Base-by-base conservation (phyloP, 1,284 basidiomycete species). In the Boletus albobrunnescens region DNA sequence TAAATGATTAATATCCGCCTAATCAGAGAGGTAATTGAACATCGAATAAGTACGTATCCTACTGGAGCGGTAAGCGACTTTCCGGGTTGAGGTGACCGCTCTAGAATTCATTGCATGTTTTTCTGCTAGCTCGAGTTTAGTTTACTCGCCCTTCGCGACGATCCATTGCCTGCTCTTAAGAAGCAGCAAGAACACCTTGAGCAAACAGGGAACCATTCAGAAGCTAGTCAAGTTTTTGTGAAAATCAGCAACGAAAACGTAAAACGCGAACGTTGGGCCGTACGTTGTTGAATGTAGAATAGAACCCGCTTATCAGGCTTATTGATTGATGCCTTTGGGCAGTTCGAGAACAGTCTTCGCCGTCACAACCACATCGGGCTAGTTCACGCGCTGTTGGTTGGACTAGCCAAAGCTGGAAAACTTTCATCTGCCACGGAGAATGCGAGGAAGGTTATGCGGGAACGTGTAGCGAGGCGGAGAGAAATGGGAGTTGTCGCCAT, bases 1-100 rank as follows among this genome's bases (percentile, higher is more conserved):
- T 32, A 32, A 38, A 33, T 28, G 17, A 27, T 51, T 65, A 30
- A 54, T 52, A 14, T 48, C 30, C 41, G 41, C 35, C 16, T 38
- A 44, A 52, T 45, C 57, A 89, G 86, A 56, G 84, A 91, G 58
- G 86, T 87, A 13, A 90, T 95, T 46, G 84, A 94, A 67, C 74
- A 74, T 20, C 79, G 93, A 50, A 95, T 95, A 69, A 81, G 76
- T 37, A 93, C 89, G 13, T 97, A 96, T 68, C 90, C 91, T 22
- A 70, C 77, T 32, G 89, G 82, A 56, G 81, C 88, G 56, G 91
- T 94, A 67, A 61, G 86, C 76, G 45, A 47, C 41, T 41, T 57
- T 8, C 31, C 38, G 20, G 12, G 41, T 35, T 23, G 31, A 41
- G 17, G 32, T 39, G 28, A n/a, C 33, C 40, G 46, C 44, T 39